A percentile compares a stretch with the other conserved stretches of the same genome.
Conservation (phyloP, 2,329 filamentous ascomycete species). For the Grosmannia serpens region DNA sequence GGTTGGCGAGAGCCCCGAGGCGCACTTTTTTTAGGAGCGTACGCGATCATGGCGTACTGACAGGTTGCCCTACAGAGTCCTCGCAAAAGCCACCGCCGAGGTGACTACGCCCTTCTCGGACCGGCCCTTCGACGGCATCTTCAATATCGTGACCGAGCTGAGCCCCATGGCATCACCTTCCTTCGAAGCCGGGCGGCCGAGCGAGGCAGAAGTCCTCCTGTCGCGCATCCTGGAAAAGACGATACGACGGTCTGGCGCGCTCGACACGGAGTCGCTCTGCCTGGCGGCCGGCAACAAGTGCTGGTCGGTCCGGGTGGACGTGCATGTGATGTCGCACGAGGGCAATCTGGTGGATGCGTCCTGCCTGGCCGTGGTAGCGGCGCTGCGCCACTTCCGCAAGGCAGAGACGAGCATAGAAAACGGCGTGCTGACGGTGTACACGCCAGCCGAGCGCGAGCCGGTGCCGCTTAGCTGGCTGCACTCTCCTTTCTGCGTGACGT, state of each 20-base stretch:
- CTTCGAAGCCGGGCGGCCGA: slow-evolving; percentile 76
- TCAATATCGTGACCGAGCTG: slow-evolving; percentile 84
- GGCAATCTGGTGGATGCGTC: slow-evolving; percentile 80
- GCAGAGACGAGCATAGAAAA: slow-evolving; percentile 82
- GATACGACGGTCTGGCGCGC: slow-evolving; percentile 77
- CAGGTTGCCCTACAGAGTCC: slow-evolving; percentile 42
- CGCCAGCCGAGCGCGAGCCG: slow-evolving; percentile 73
- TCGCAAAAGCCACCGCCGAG: slow-evolving; percentile 78
- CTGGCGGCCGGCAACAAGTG: slow-evolving; percentile 83
- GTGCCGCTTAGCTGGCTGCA: slow-evolving; percentile 86
- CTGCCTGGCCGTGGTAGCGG: slow-evolving; percentile 78
- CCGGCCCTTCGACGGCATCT: slow-evolving; percentile 89
- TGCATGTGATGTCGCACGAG: slow-evolving; percentile 85
- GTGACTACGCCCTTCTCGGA: slow-evolving; percentile 77
- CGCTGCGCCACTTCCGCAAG: slow-evolving; percentile 80
- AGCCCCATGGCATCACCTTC: slow-evolving; percentile 85
- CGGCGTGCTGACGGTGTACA: slow-evolving; percentile 75
- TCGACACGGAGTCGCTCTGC: slow-evolving; percentile 93
- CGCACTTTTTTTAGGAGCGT: neutral
- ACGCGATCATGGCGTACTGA: neutral
- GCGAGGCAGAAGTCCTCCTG: slow-evolving; percentile 73
- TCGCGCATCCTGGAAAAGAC: slow-evolving; percentile 89
- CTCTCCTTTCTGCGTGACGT: slow-evolving; percentile 82
- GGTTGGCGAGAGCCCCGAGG: slow-evolving; percentile 32
- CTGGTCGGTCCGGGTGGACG: slow-evolving; percentile 82